Percentiles rank a stretch among this genome's conserved stretches.
These are phyloP conservation scores for Penicillium aurantiogriseum DNA, from an alignment of 2,329 filamentous ascomycete genomes.

Conservation along the genomic window DNA sequence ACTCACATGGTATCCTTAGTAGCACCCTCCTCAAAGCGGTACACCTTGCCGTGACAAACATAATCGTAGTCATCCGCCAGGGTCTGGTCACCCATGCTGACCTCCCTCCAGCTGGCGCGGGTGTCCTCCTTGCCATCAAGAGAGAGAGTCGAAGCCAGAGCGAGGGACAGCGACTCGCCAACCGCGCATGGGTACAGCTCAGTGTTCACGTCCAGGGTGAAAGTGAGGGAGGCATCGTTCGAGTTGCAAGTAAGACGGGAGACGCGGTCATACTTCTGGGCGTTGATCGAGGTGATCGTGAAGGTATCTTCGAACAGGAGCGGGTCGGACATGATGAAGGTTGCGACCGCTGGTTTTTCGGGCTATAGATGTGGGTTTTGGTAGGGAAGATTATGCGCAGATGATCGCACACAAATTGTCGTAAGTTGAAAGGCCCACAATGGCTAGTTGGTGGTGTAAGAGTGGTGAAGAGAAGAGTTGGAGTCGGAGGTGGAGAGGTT, in stretches of 20 bases:
- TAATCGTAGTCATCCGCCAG: constrained; percentile 55
- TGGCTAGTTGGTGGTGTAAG: constrained; percentile 5
- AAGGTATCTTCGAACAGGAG: constrained; percentile 94
- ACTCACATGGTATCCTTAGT: constrained; percentile 82
- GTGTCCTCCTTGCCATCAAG: constrained; percentile 81
- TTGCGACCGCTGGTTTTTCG: constrained; percentile 38
- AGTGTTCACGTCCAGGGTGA: constrained; percentile 89
- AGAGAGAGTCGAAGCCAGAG: constrained; percentile 79
- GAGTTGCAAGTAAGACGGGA: constrained; percentile 78
- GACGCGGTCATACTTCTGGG: constrained; percentile 92
- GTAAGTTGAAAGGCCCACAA: not conserved
- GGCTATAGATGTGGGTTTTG: not conserved
- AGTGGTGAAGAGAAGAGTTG: constrained; percentile 13
- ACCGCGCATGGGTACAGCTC: constrained; percentile 79
- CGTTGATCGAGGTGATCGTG: constrained; percentile 74
- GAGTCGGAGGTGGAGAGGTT: constrained; percentile 17
- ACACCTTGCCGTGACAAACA: constrained; percentile 53
- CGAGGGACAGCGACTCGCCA: constrained; percentile 75
- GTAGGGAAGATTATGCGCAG: not conserved
- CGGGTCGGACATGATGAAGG: constrained; percentile 67
- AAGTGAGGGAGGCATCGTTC: constrained; percentile 68
- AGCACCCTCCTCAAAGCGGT: constrained; percentile 53
- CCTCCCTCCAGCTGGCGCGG: constrained; percentile 74
- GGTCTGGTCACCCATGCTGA: constrained; percentile 56
- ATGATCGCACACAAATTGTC: not conserved